Percentiles rank a stretch among this genome's conserved stretches.
These are phyloP conservation scores for Stachybotrys chlorohalonatus DNA, from an alignment of 2,329 filamentous ascomycete species.

Conservation along the genomic window DNA sequence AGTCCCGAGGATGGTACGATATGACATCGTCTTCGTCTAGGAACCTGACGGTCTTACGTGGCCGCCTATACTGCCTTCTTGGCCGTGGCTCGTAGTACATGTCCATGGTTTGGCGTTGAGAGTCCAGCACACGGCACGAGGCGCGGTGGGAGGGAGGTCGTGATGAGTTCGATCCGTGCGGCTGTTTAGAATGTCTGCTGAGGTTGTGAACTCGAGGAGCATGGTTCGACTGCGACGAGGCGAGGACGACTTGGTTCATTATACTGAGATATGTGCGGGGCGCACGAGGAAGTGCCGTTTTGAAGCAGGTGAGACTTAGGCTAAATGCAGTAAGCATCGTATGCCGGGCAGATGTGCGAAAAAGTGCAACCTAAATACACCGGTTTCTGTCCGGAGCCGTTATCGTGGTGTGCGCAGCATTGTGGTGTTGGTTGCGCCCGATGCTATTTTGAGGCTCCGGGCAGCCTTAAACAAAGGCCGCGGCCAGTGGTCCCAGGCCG, in stretches of 20 bases:
- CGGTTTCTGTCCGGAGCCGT: too few relatives aligned
- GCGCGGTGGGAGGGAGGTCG: background rate
- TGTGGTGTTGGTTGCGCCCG: background rate
- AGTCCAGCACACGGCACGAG: background rate
- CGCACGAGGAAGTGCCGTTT: too few relatives aligned
- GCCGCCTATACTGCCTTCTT: background rate
- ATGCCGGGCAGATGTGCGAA: too few relatives aligned
- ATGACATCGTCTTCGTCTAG: background rate
- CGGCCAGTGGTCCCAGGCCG: too few relatives aligned
- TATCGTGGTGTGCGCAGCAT: background rate
- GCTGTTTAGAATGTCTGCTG: too few relatives aligned
- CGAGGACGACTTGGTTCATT: background rate
- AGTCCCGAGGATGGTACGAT: background rate
- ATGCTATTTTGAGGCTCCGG: background rate
- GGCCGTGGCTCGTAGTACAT: background rate
- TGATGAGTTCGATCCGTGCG: background rate
- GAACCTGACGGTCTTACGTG: background rate
- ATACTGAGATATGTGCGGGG: background rate
- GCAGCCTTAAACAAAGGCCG: too few relatives aligned
- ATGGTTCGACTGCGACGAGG: background rate
- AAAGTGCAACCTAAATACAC: too few relatives aligned
- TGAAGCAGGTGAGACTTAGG: too few relatives aligned
- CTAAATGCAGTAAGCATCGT: too few relatives aligned
- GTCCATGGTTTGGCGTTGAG: background rate
- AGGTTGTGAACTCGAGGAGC: too few relatives aligned